Conservation (phyloP, 1,139 yeast genomes). For the Suhomyces guaymorum region DNA sequence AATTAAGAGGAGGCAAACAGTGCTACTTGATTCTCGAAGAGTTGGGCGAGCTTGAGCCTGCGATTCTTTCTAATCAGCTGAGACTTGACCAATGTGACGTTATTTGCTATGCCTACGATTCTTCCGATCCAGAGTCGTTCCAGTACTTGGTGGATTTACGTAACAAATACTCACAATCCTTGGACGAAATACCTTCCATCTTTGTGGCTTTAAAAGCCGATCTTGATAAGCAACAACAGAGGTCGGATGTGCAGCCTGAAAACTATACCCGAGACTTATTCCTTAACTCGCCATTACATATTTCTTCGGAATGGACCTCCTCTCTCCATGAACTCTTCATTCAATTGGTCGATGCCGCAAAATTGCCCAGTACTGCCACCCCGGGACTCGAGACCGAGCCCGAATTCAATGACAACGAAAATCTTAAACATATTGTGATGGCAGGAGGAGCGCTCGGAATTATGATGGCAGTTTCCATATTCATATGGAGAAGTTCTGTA, state of each 20-base stretch:
- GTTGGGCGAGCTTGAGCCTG: conserved; percentile 82
- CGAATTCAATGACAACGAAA: conserved; percentile 44
- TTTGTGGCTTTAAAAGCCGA: conserved; percentile 95
- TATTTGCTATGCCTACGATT: conserved; percentile 84
- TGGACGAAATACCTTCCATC: conserved; percentile 76
- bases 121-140: conserved; percentile 94
- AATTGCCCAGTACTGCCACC: conserved; percentile 73
- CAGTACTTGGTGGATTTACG: conserved; percentile 74
- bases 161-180: conserved; percentile 50
- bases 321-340: conserved; percentile 83
- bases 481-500: conserved; percentile 58
- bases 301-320: conserved; percentile 86
- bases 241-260: conserved; percentile 85
- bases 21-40: conserved; percentile 90
- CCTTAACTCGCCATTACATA: conserved; percentile 73
- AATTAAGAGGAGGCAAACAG: conserved; percentile 91
- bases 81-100: conserved; percentile 87
- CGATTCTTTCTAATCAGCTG: conserved; percentile 69
- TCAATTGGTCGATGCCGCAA: conserved; percentile 87
- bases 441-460: conserved; percentile 71
- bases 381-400: conserved; percentile 78
- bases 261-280: conserved; percentile 68
- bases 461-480: conserved; percentile 56
- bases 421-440: conserved; percentile 52
- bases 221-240: conserved; percentile 89